These are phyloP conservation scores for Sporobolus alterniflorus DNA, from an alignment of 202 grass and related monocot genomes.

Conservation along the genomic window DNA sequence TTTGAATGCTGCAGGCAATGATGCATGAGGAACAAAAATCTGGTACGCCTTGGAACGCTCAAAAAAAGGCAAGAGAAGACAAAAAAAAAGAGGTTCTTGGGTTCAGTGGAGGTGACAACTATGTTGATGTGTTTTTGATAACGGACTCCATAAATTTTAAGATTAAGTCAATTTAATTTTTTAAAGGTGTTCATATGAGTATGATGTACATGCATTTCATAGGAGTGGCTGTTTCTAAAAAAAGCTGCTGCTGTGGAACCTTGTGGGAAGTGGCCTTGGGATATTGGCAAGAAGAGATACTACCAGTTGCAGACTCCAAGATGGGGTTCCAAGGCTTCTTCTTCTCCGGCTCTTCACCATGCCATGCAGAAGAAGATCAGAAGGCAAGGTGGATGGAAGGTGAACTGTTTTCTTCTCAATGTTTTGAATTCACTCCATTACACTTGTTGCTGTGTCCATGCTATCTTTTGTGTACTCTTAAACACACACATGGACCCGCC, in stretches of 20 bases:
- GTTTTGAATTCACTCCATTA: slow-evolving; percentile 23
- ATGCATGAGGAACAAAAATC: slow-evolving; percentile 43
- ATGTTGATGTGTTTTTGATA: no score
- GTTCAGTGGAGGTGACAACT: no score
- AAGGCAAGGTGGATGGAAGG: background rate
- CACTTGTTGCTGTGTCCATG: background rate
- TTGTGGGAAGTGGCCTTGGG: slow-evolving; percentile 35
- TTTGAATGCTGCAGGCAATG: slow-evolving; percentile 26
- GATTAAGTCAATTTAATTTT: no score
- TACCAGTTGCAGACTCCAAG: slow-evolving; percentile 44
- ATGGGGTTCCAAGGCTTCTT: slow-evolving; percentile 12
- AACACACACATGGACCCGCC: slow-evolving; percentile 30
- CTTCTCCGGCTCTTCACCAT: slow-evolving; percentile 23
- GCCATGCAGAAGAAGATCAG: slow-evolving; percentile 10
- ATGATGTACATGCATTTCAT: no score
- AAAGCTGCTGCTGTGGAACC: background rate
- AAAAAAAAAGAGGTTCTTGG: slow-evolving; percentile 25
- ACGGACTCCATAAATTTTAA: no score
- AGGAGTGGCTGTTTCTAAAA: no score
- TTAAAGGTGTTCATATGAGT: no score
- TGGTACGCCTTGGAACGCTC: slow-evolving; percentile 37
- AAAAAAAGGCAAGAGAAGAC: background rate
- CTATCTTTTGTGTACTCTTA: slow-evolving; percentile 20
- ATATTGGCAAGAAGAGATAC: slow-evolving; percentile 48
- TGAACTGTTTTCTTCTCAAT: background rate